Evolutionary conservation across 768 basidiomycete species (phyloP), one percentile per base, ranked within the genome.

Genomic region (Kwoniella pini): DNA sequence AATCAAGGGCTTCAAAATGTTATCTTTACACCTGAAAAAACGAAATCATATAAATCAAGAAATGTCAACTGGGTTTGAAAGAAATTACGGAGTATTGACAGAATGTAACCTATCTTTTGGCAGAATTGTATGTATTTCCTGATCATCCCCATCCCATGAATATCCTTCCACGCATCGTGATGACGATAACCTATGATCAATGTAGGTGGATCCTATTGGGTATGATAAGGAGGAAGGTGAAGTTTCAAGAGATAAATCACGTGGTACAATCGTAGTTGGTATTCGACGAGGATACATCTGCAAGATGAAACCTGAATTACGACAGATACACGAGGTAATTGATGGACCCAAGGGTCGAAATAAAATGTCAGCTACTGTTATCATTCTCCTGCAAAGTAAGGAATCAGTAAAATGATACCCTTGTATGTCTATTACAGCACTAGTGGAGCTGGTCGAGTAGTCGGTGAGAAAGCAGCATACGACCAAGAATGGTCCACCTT

Each of bases 81-180:
- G 51, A 43, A 43, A 60, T 39, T 39, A 40, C 12, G 51, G 42
- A 15, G 58, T 49, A 15, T 24, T 53, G 51, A n/a, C 10, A 21
- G 59, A 61, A 28, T 48, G 28, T 10, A 15, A 40, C 12, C 30
- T 61, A 13, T 40, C 50, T 10, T 61, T 61, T 24, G 59, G 52
- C 7, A 27, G 27, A 22, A 43, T 48, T 11, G 59, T 61, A 30
- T 46, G 59, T 27, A 9, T 42, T 17, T 17, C 13, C 15, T 12
- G 31, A 28, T 45, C 42, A n/a, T 4, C 3, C 31, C 31, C 15
- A 50, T 5, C 28, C 53, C 3, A 12, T 24, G 38, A 15, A 24
- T n/a, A n/a, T n/a, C n/a, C n/a, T n/a, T n/a, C n/a, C n/a, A n/a
- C n/a, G n/a, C n/a, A n/a, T n/a, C n/a, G n/a, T n/a, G n/a, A n/a